Percentiles rank a stretch among this genome's conserved stretches.
phyloP scores from a whole-genome alignment of 1,284 basidiomycete species.

The Naganishia sp. region DNA sequence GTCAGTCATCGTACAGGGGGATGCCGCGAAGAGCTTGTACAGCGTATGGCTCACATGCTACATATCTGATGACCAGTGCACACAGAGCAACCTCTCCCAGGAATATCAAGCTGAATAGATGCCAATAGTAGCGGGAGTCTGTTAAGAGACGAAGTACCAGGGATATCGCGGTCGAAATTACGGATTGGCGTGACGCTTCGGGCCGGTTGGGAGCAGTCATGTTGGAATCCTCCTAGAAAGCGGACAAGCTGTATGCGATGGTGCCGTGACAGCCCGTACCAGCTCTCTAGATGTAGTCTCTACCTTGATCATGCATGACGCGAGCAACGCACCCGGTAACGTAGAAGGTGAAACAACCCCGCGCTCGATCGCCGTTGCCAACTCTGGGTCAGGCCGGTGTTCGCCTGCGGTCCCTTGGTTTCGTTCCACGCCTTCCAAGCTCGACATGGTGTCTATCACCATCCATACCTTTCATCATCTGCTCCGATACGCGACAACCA shows the following conservation, averaged over 20 bases:
- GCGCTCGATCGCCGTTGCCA: too few species aligned
- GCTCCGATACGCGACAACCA: neutral
- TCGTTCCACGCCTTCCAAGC: slow-evolving; percentile 19
- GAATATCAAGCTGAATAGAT: slow-evolving; percentile 64
- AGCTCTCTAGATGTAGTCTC: too few species aligned
- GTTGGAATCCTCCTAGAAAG: too few species aligned
- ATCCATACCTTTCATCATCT: neutral
- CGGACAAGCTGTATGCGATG: too few species aligned
- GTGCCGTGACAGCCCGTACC: too few species aligned
- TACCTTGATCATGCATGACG: too few species aligned
- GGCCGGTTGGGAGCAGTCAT: neutral
- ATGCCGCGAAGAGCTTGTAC: slow-evolving; percentile 5
- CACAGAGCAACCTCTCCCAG: slow-evolving; percentile 73
- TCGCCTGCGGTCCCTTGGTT: neutral
- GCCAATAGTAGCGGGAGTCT: slow-evolving; percentile 67
- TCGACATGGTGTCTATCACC: neutral
- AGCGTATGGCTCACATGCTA: slow-evolving; percentile 67
- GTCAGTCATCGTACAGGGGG: neutral
- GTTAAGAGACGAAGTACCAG: slow-evolving; percentile 55
- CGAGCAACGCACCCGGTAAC: neutral
- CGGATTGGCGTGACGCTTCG: neutral
- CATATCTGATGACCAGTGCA: slow-evolving; percentile 71
- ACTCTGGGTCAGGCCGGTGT: neutral
- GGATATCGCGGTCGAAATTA: neutral
- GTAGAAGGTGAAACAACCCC: too few species aligned